phyloP scores from a whole-genome alignment of 176 grass and related monocot species.

The Tillandsia leiboldiana region DNA sequence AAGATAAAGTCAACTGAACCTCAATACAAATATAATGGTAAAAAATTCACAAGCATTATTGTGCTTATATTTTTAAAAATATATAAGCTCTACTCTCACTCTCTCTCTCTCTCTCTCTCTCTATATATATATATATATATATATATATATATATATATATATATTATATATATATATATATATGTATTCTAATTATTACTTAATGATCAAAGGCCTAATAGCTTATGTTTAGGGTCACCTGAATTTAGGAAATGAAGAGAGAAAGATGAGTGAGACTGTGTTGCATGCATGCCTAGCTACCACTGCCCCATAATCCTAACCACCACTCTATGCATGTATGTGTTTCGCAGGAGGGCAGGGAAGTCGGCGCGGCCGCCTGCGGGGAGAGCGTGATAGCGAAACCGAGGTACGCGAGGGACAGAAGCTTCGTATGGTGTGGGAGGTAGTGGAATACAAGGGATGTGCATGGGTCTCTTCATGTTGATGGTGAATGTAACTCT shows the following conservation, averaged over 20 bases:
- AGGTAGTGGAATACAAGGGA: neutral
- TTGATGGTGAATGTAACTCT: conserved; percentile 3
- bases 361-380: conserved; percentile 6
- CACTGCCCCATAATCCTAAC: neutral
- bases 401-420: neutral
- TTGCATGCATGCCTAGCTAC: neutral
- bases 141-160: too few relatives aligned
- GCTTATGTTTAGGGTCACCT: conserved; percentile 5
- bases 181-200: neutral
- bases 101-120: too few relatives aligned
- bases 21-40: too few relatives aligned
- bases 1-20: too few relatives aligned
- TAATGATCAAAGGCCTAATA: neutral
- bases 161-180: too few relatives aligned
- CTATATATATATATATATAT: too few relatives aligned
- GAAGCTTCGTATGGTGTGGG: neutral
- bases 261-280: neutral
- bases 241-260: neutral
- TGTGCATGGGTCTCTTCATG: conserved; percentile 3
- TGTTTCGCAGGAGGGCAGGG: conserved; percentile 7
- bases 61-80: too few relatives aligned
- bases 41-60: too few relatives aligned
- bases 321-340: neutral
- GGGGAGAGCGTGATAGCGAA: neutral
- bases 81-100: too few relatives aligned